A percentile compares a stretch with the other conserved stretches of the same genome.
phyloP scores from a whole-genome alignment of 2,329 filamentous ascomycete genomes.

The Rutstroemia sydowiana region DNA sequence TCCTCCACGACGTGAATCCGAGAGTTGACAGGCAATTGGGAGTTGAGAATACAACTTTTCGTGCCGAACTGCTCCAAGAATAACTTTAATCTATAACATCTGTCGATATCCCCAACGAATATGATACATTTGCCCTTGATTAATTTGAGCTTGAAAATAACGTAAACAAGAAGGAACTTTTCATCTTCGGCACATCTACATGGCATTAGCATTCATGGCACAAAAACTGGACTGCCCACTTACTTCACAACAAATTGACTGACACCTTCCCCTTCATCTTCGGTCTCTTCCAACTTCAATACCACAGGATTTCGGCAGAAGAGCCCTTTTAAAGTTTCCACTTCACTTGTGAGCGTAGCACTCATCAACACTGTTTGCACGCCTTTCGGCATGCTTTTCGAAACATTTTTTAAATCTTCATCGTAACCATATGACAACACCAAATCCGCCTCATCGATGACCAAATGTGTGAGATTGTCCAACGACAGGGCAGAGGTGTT shows the following conservation, averaged over 20 bases:
- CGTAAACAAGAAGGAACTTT: conserved; percentile 87
- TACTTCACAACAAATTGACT: conserved; percentile 82
- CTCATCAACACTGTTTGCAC: conserved; percentile 92
- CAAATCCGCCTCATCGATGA: conserved; percentile 91
- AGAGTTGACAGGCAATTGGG: conserved; percentile 87
- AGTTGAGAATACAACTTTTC: conserved; percentile 87
- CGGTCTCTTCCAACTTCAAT: conserved; percentile 75
- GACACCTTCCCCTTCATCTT: conserved; percentile 68
- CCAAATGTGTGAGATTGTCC: conserved; percentile 61
- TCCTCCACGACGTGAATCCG: conserved; percentile 92
- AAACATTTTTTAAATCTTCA: conserved; percentile 75
- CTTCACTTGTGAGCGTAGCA: conserved; percentile 81
- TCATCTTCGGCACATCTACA: conserved; percentile 84
- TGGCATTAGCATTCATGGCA: conserved; percentile 16
- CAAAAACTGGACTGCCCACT: too few relatives aligned
- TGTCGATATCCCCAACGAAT: conserved; percentile 79
- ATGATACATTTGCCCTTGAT: conserved; percentile 88
- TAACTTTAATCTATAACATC: conserved; percentile 85
- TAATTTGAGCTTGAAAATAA: conserved; percentile 90
- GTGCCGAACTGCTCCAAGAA: conserved; percentile 97
- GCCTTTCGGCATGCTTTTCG: conserved; percentile 71
- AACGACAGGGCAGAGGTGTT: conserved; percentile 65
- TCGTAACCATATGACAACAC: conserved; percentile 92
- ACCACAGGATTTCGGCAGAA: conserved; percentile 78
- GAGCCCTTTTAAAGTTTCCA: conserved; percentile 75